Conservation (phyloP, 352 stramenopile species). For the Poterioochromonas sp. region DNA sequence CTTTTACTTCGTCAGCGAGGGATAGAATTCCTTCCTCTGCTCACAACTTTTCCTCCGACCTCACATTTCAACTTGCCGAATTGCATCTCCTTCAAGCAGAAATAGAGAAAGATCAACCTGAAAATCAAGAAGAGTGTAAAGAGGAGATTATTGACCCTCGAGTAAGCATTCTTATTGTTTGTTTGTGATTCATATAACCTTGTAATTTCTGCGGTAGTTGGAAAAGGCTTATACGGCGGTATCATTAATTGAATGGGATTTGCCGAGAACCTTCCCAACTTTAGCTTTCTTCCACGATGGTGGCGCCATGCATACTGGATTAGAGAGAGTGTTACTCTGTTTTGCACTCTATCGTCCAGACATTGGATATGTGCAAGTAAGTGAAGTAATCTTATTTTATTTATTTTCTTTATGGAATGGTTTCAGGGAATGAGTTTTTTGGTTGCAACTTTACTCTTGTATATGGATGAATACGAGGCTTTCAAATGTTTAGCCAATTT, state of each 20-base stretch:
- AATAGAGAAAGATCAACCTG: too few species aligned
- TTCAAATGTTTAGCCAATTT: slow-evolving; percentile 8
- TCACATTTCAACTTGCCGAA: too few species aligned
- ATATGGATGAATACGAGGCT: slow-evolving; percentile 13
- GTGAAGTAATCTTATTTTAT: neutral
- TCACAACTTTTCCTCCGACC: too few species aligned
- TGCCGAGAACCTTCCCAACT: slow-evolving; percentile 17
- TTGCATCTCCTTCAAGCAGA: too few species aligned
- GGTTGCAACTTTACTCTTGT: neutral
- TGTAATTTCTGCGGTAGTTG: too few species aligned
- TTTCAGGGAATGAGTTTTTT: slow-evolving; percentile 20
- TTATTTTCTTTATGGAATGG: neutral
- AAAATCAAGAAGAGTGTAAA: too few species aligned
- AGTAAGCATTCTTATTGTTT: too few species aligned
- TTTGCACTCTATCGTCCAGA: slow-evolving; percentile 8
- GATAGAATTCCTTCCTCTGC: too few species aligned
- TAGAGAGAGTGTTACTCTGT: neutral
- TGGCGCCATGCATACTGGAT: neutral
- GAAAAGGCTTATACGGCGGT: neutral
- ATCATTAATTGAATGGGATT: slow-evolving; percentile 21
- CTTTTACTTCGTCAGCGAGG: too few species aligned
- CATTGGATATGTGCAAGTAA: slow-evolving; percentile 12
- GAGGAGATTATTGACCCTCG: too few species aligned
- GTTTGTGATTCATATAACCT: too few species aligned
- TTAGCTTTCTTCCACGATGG: slow-evolving; percentile 19